Conservation (phyloP, 2,329 filamentous ascomycete species). For the Nemania diffusa region DNA sequence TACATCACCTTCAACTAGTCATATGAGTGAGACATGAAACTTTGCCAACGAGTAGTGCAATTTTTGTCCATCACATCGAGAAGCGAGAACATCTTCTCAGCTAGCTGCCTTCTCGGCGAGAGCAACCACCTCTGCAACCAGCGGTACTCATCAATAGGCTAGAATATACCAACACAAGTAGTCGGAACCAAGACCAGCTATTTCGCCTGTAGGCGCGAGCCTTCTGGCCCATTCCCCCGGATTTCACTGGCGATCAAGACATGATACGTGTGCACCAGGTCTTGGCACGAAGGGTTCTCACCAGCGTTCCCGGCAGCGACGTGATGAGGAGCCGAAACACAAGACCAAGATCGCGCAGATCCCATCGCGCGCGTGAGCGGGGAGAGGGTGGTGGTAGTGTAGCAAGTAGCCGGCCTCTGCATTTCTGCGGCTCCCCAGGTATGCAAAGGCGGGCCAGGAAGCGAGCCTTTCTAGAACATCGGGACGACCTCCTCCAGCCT, state of each 20-base stretch:
- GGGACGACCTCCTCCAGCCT: slow-evolving; percentile 35
- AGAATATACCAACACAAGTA: not conserved
- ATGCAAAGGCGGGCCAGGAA: slow-evolving; percentile 19
- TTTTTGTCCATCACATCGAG: not conserved
- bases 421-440: slow-evolving; percentile 24
- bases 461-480: slow-evolving; percentile 36
- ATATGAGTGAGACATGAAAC: not conserved
- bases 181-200: not conserved
- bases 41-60: not conserved
- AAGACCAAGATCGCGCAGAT: slow-evolving; percentile 16
- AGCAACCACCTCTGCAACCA: not conserved
- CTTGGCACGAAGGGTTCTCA: slow-evolving; percentile 11
- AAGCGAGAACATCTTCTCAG: not conserved
- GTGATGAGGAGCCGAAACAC: slow-evolving; percentile 28
- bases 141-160: not conserved
- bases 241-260: slow-evolving; percentile 30
- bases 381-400: not conserved
- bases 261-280: not conserved
- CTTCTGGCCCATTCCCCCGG: slow-evolving; percentile 33
- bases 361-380: slow-evolving; percentile 1
- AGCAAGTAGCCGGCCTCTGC: not conserved
- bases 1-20: not conserved
- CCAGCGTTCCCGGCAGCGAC: slow-evolving; percentile 27
- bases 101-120: not conserved
- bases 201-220: slow-evolving; percentile 5